Percentiles rank a stretch among this genome's conserved stretches.
These are phyloP conservation scores for Hypomontagnella submonticulosa DNA, from an alignment of 495 filamentous ascomycete species.

Conservation along the genomic window DNA sequence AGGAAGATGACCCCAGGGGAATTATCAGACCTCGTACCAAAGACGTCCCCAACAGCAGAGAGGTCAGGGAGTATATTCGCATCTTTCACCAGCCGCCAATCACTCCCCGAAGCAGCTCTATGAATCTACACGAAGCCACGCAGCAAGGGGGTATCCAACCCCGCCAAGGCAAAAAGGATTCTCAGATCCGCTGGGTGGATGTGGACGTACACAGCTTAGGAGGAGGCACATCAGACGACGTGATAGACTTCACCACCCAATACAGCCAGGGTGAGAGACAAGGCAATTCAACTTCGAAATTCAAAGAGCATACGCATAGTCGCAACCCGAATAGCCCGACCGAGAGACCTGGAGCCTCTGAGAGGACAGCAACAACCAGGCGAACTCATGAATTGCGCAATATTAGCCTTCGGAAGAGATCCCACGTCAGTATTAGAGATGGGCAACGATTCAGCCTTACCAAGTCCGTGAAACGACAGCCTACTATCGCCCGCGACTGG, in stretches of 20 bases:
- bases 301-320: conserved; percentile 30
- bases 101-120: conserved; percentile 50
- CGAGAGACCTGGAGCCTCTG: conserved; percentile 27
- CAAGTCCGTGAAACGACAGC: conserved; percentile 61
- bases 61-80: conserved; percentile 52
- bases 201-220: conserved; percentile 44
- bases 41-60: conserved; percentile 47
- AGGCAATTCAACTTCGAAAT: conserved; percentile 11
- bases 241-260: conserved; percentile 46
- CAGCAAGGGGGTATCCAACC: conserved; percentile 13
- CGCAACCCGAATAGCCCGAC: conserved; percentile 24
- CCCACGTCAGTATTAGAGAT: conserved; percentile 56
- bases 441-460: conserved; percentile 63
- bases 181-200: conserved; percentile 34
- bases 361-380: conserved; percentile 27
- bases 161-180: conserved; percentile 14
- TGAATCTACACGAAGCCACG: conserved; percentile 33
- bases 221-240: conserved; percentile 47
- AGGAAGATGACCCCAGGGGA: conserved; percentile 47
- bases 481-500: conserved; percentile 72
- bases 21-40: conserved; percentile 34
- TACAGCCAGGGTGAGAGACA: conserved; percentile 34
- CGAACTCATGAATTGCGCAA: conserved; percentile 42
- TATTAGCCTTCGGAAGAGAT: conserved; percentile 52
- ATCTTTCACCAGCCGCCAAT: conserved; percentile 53